phyloP scores from a whole-genome alignment of 305 asterid genomes.

The Fraxinus baroniana region DNA sequence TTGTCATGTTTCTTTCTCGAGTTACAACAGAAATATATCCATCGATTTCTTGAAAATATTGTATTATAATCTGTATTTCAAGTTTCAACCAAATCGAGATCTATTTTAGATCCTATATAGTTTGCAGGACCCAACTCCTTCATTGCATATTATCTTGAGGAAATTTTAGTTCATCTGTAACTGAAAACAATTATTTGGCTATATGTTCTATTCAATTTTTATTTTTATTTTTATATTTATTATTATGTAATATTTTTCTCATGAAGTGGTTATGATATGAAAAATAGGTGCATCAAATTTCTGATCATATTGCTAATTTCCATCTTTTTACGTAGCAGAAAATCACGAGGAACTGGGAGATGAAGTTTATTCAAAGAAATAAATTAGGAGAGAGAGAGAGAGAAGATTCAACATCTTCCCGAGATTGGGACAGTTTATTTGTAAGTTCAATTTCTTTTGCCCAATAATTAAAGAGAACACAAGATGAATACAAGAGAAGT shows the following conservation, averaged over 20 bases:
- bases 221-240: background rate
- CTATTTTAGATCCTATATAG: background rate
- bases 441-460: background rate
- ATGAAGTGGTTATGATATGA: background rate
- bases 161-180: background rate
- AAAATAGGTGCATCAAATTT: background rate
- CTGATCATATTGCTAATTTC: background rate
- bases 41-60: background rate
- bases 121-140: background rate
- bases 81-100: background rate
- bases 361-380: background rate
- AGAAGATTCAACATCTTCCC: slow-evolving; percentile 11
- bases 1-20: background rate
- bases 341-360: slow-evolving; percentile 12
- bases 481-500: slow-evolving; percentile 55
- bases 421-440: background rate
- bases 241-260: background rate
- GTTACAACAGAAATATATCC: background rate
- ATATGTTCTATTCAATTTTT: background rate
- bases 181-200: too few species aligned
- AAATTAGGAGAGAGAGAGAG: background rate
- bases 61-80: background rate
- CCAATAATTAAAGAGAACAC: slow-evolving; percentile 23
- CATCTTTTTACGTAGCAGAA: slow-evolving; percentile 6
- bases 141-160: background rate